Evolutionary conservation across 1,139 yeast species (phyloP).

Genomic region (Candida tetrigidarum): DNA sequence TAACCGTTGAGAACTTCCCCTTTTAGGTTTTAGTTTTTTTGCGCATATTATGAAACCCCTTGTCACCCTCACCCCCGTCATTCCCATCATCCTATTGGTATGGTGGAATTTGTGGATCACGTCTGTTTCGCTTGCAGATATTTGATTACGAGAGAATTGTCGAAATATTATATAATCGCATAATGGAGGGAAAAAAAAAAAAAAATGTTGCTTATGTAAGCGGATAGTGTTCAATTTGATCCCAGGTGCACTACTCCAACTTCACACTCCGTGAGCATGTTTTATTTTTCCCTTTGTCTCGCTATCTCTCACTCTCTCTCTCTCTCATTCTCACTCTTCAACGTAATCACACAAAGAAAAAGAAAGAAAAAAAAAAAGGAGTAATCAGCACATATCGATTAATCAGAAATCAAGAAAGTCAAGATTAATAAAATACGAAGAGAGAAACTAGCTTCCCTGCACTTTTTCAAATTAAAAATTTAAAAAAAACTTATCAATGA

Average conservation of each 20-base stretch:
- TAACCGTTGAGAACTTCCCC: background rate
- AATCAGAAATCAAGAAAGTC: too few relatives aligned
- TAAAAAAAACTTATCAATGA: too few relatives aligned
- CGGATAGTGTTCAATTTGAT: conserved; percentile 1
- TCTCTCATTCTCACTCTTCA: background rate
- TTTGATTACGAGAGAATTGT: too few relatives aligned
- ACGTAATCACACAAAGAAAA: too few relatives aligned
- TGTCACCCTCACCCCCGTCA: too few relatives aligned
- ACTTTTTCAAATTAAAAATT: too few relatives aligned
- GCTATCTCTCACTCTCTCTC: background rate
- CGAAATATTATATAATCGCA: background rate
- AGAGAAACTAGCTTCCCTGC: too few relatives aligned
- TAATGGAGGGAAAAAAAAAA: too few relatives aligned
- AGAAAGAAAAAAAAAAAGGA: too few relatives aligned
- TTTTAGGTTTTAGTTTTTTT: background rate
- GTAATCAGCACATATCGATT: background rate
- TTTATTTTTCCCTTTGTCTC: background rate
- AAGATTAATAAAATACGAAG: too few relatives aligned
- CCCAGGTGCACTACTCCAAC: background rate
- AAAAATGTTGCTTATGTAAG: too few relatives aligned
- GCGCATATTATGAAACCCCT: background rate
- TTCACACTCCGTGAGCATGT: background rate
- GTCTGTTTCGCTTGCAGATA: background rate
- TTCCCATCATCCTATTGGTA: too few relatives aligned
- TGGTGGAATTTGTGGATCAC: background rate